Percentiles rank a stretch among this genome's conserved stretches.
Conservation (phyloP, 2,329 filamentous ascomycete species). For the Colletotrichum somersetense region DNA sequence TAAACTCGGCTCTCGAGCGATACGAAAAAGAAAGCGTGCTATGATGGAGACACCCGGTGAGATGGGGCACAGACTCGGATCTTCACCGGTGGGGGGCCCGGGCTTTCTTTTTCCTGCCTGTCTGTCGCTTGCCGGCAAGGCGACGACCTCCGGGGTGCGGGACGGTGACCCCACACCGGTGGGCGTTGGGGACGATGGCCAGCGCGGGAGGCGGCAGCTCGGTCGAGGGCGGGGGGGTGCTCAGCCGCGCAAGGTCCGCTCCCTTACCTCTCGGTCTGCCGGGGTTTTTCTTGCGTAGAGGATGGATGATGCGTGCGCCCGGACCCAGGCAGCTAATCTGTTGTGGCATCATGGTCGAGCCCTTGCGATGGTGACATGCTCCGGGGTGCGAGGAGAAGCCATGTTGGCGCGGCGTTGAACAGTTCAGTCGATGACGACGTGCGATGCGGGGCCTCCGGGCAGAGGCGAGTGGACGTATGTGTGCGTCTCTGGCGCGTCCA, state of each 20-base stretch:
- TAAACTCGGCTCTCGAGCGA: constrained; percentile 1
- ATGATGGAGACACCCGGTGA: constrained; percentile 7
- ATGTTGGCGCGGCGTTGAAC: background rate
- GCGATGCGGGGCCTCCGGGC: background rate
- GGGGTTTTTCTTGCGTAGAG: background rate
- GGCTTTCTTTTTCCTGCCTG: constrained; percentile 25
- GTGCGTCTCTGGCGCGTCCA: background rate
- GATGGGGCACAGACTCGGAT: constrained; percentile 8
- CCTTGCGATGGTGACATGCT: background rate
- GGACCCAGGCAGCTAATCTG: background rate
- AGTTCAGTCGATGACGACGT: background rate
- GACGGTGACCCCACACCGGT: constrained; percentile 24
- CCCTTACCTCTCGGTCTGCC: constrained; percentile 17
- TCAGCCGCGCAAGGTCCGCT: background rate
- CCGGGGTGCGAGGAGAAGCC: constrained; percentile 3
- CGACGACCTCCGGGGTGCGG: constrained; percentile 12
- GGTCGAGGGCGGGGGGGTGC: background rate
- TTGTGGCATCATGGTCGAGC: background rate
- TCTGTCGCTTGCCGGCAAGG: constrained; percentile 24
- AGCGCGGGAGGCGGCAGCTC: constrained; percentile 15
- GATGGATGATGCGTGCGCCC: background rate
- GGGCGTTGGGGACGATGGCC: constrained; percentile 8
- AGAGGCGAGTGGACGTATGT: background rate
- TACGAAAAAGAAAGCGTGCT: constrained; percentile 2
- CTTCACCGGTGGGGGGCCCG: constrained; percentile 29